These are phyloP conservation scores for Aegilops tauschii DNA, from an alignment of 176 grass and related monocot genomes.

Conservation along the genomic window DNA sequence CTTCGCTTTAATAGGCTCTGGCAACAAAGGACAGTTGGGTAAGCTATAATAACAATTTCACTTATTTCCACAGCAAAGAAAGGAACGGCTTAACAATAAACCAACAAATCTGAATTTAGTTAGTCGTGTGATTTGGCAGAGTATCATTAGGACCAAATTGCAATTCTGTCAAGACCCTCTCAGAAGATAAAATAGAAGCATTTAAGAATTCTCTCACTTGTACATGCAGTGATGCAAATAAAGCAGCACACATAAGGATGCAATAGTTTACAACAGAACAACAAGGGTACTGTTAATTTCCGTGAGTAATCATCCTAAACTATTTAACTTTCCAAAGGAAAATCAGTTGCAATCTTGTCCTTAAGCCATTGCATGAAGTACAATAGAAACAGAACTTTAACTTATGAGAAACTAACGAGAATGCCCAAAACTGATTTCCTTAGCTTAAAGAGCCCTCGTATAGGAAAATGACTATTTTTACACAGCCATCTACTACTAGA, in stretches of 20 bases:
- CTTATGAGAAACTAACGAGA: not conserved
- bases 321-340: not conserved
- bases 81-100: slow-evolving; percentile 4
- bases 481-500: not conserved
- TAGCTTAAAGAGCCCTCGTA: not conserved
- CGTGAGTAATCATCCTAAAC: not conserved
- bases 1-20: slow-evolving; percentile 79
- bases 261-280: not conserved
- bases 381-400: not conserved
- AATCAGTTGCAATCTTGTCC: not conserved
- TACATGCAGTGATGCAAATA: not conserved
- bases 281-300: not conserved
- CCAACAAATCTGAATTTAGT: not conserved
- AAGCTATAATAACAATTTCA: slow-evolving; percentile 20
- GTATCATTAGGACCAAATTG: not conserved
- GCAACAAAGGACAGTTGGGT: slow-evolving; percentile 24
- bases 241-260: not conserved
- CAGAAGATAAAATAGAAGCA: not conserved
- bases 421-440: not conserved
- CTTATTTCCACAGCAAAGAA: not conserved
- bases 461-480: not conserved
- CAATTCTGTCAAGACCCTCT: not conserved
- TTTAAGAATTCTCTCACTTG: not conserved
- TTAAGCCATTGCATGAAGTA: not conserved
- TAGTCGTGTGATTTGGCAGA: slow-evolving; percentile 1